Evolutionary conservation across 768 basidiomycete species (phyloP).

Genomic region (Pisolithus orientalis): DNA sequence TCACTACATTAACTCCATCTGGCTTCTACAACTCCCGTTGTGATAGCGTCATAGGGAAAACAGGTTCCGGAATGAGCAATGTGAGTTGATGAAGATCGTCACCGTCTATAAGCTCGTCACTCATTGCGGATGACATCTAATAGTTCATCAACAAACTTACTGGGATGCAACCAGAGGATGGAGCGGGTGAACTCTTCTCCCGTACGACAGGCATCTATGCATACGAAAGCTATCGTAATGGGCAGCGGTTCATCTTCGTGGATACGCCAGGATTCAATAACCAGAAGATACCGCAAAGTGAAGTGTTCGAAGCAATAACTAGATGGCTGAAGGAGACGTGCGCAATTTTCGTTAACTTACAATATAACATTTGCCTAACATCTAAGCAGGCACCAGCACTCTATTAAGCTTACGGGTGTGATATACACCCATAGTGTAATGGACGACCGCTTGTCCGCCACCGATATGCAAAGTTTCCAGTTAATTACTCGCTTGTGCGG

Average conservation of each 20-base stretch:
- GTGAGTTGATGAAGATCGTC: too few species aligned
- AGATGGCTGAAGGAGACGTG: not conserved
- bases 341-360: not conserved
- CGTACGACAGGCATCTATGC: not conserved
- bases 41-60: too few species aligned
- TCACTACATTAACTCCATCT: too few species aligned
- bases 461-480: not conserved
- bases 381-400: not conserved
- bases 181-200: not conserved
- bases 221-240: not conserved
- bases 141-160: not conserved
- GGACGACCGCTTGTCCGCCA: not conserved
- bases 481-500: not conserved
- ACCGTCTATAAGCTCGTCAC: not conserved
- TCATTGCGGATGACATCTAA: not conserved
- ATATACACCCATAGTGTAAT: not conserved
- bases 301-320: not conserved
- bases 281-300: not conserved
- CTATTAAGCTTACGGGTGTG: not conserved
- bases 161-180: not conserved
- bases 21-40: too few species aligned
- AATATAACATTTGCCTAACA: not conserved
- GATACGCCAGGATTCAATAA: not conserved
- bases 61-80: too few species aligned
- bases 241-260: not conserved